A percentile compares a stretch with the other conserved stretches of the same genome.
Conservation (phyloP, 108 stramenopile genomes). For the Skeletonema costatum region DNA sequence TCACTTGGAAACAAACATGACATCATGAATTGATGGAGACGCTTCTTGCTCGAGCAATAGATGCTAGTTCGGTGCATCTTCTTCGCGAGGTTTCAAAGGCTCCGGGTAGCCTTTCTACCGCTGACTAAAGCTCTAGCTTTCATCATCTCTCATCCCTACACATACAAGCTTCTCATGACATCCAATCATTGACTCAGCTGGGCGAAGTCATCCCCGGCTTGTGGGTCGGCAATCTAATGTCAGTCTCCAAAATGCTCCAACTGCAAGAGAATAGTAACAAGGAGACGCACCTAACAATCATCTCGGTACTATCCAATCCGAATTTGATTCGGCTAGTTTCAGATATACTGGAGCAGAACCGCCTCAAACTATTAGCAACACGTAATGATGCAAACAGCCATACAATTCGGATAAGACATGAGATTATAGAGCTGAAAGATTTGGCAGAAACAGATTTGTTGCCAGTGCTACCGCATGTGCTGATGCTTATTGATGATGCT, state of each 20-base stretch:
- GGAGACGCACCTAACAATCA: constrained; percentile 19
- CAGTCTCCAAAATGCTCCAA: constrained; percentile 10
- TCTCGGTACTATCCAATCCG: constrained; percentile 30
- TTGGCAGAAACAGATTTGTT: constrained; percentile 28
- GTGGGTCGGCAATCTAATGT: constrained; percentile 37
- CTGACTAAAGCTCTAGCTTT: too few relatives aligned
- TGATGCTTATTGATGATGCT: constrained; percentile 33
- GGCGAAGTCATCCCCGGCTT: constrained; percentile 40
- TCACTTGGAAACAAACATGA: too few relatives aligned
- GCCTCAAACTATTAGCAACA: not conserved
- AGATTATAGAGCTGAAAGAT: constrained; percentile 27
- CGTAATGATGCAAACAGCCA: not conserved
- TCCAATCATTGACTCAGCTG: not conserved
- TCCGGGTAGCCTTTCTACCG: too few relatives aligned
- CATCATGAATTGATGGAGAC: too few relatives aligned
- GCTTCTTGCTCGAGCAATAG: too few relatives aligned
- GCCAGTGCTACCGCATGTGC: constrained; percentile 11
- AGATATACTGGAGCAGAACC: constrained; percentile 19
- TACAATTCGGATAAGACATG: constrained; percentile 10
- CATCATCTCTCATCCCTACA: not conserved
- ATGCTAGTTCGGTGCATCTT: too few relatives aligned
- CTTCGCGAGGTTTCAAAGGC: too few relatives aligned
- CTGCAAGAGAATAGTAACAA: not conserved
- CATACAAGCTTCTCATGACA: not conserved
- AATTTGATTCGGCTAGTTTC: constrained; percentile 20